phyloP scores from a whole-genome alignment of 441 rosid genomes.

The Euphorbia celastroides region DNA sequence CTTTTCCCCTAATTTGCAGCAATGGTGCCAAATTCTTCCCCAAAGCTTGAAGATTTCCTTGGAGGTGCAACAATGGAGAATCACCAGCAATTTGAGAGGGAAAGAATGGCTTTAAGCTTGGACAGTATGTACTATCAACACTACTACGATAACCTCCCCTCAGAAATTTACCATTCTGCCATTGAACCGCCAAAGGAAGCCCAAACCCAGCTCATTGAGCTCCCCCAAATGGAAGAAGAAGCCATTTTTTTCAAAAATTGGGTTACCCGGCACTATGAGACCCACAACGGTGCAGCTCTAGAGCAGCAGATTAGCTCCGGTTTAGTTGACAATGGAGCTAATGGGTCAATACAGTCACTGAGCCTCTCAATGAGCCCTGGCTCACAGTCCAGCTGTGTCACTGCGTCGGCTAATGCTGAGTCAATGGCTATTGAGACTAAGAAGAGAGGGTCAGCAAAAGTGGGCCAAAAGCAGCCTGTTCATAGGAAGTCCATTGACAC shows the following conservation, averaged over 20 bases:
- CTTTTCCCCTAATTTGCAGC: constrained; percentile 20
- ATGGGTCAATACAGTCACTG: constrained; percentile 43
- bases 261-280: constrained; percentile 37
- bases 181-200: constrained; percentile 27
- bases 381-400: constrained; percentile 66
- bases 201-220: constrained; percentile 26
- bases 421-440: constrained; percentile 42
- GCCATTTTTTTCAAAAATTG: constrained; percentile 39
- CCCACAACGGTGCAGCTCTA: constrained; percentile 16
- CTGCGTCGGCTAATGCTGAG: constrained; percentile 41
- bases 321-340: constrained; percentile 24
- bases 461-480: constrained; percentile 60
- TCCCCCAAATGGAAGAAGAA: constrained; percentile 27
- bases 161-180: constrained; percentile 32
- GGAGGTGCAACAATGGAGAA: constrained; percentile 55
- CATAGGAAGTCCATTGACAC: constrained; percentile 94
- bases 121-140: constrained; percentile 49
- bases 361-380: constrained; percentile 81
- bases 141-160: constrained; percentile 22
- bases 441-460: constrained; percentile 52
- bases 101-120: constrained; percentile 52
- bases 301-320: constrained; percentile 29
- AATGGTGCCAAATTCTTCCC: constrained; percentile 45
- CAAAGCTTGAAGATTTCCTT: constrained; percentile 67
- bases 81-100: constrained; percentile 45